phyloP scores from a whole-genome alignment of 1,284 basidiomycete genomes.

The Rugosomyces carneus region DNA sequence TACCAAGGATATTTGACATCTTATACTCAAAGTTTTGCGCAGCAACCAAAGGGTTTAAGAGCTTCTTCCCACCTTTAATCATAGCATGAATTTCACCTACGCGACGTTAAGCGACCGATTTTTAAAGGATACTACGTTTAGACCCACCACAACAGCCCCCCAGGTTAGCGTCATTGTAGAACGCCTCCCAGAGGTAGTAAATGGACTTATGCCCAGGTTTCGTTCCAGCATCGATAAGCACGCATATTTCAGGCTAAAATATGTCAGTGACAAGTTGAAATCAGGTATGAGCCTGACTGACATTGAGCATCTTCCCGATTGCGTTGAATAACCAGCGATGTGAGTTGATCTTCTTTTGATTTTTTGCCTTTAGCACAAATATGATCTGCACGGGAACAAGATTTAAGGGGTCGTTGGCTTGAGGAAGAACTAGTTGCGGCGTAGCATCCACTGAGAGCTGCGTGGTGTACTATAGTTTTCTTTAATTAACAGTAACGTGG shows the following conservation, averaged over 20 bases:
- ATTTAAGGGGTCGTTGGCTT: slow-evolving; percentile 83
- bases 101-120: too few relatives aligned
- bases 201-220: slow-evolving; percentile 96
- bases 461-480: slow-evolving; percentile 67
- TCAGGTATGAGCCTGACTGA: slow-evolving; percentile 28
- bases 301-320: slow-evolving; percentile 78
- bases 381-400: slow-evolving; percentile 95
- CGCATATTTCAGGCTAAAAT: slow-evolving; percentile 78
- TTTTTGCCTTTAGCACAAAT: slow-evolving; percentile 92
- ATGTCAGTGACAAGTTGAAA: too few relatives aligned
- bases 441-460: slow-evolving; percentile 85
- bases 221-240: slow-evolving; percentile 91
- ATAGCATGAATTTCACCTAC: slow-evolving; percentile 93
- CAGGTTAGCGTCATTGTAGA: slow-evolving; percentile 62
- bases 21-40: slow-evolving; percentile 99
- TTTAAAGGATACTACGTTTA: too few relatives aligned
- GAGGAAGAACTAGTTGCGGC: slow-evolving; percentile 87
- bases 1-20: slow-evolving; percentile 91
- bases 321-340: slow-evolving; percentile 99
- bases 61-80: slow-evolving; percentile 88
- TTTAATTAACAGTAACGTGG: too few relatives aligned
- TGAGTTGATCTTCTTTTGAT: slow-evolving; percentile 97
- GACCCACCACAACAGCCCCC: slow-evolving; percentile 57
- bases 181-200: slow-evolving; percentile 95
- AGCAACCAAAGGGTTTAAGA: slow-evolving; percentile 90